These are phyloP conservation scores for Isatis tinctoria DNA, from an alignment of 345 rosid species.

Conservation along the genomic window DNA sequence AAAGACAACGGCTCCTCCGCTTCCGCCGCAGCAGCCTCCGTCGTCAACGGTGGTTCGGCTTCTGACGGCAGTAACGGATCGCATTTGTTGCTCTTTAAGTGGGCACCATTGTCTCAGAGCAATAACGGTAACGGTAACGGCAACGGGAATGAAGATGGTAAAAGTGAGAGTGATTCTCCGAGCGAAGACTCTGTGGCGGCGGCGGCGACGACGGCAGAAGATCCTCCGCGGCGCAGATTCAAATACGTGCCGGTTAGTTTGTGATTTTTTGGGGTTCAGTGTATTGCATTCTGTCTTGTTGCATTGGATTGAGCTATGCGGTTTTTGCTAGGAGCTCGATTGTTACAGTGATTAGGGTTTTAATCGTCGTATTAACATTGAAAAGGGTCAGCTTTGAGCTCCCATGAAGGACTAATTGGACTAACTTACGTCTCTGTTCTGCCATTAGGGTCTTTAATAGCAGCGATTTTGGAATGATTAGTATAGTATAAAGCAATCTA, in stretches of 20 bases:
- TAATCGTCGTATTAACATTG: neutral
- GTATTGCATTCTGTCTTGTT: neutral
- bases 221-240: slow-evolving; percentile 77
- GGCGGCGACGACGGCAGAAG: slow-evolving; percentile 38
- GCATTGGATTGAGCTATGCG: neutral
- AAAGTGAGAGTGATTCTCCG: slow-evolving; percentile 37
- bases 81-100: slow-evolving; percentile 72
- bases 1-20: slow-evolving; percentile 28
- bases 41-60: slow-evolving; percentile 33
- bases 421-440: neutral
- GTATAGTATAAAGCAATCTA: neutral
- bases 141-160: slow-evolving; percentile 14
- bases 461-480: neutral
- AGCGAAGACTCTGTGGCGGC: slow-evolving; percentile 30
- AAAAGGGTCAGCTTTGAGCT: neutral
- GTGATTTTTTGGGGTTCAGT: neutral
- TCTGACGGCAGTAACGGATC: slow-evolving; percentile 57
- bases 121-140: slow-evolving; percentile 20
- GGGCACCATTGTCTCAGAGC: slow-evolving; percentile 73
- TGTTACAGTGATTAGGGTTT: slow-evolving; percentile 18
- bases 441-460: slow-evolving; percentile 11
- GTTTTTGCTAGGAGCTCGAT: neutral
- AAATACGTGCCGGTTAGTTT: slow-evolving; percentile 83
- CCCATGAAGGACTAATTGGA: neutral
- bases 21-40: slow-evolving; percentile 2